phyloP scores from a whole-genome alignment of 208 protist species.

The Crithidia fasciculata region DNA sequence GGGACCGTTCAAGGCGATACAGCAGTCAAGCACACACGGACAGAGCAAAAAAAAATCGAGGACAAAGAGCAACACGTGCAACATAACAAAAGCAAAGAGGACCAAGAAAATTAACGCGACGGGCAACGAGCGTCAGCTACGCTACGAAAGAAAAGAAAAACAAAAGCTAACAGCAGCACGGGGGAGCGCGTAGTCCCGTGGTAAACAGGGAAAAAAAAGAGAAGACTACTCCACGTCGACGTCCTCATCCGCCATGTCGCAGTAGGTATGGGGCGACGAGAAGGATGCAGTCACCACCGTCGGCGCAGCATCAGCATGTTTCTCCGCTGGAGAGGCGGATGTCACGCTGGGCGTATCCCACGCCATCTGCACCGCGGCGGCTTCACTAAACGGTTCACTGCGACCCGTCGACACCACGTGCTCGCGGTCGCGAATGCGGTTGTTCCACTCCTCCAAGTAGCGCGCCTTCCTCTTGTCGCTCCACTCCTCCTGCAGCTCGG shows the following conservation, averaged over 20 bases:
- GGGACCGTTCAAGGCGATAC: no score
- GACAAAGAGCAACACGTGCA: no score
- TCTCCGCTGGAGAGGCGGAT: no score
- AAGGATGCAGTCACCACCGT: not conserved
- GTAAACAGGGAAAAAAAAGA: not conserved
- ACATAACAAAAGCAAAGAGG: not conserved
- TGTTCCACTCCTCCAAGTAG: slow-evolving; percentile 30
- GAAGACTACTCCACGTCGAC: slow-evolving; percentile 5
- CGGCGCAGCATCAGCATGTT: no score
- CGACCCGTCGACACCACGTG: not conserved
- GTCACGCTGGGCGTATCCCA: not conserved
- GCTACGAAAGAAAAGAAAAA: slow-evolving; percentile 8
- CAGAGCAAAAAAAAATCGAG: no score
- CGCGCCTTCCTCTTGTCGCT: slow-evolving; percentile 24
- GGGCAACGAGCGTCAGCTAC: no score
- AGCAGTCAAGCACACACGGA: no score
- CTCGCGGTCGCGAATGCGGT: slow-evolving; percentile 11
- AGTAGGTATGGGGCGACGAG: not conserved
- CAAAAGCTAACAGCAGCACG: not conserved
- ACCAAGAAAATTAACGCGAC: no score
- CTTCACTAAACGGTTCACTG: not conserved
- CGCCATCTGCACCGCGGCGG: not conserved
- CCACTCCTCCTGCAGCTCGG: slow-evolving; percentile 14
- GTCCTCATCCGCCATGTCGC: slow-evolving; percentile 25
- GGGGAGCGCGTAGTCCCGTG: not conserved